Evolutionary conservation across 768 basidiomycete genomes (phyloP).

Genomic region (Royoungia palumana): DNA sequence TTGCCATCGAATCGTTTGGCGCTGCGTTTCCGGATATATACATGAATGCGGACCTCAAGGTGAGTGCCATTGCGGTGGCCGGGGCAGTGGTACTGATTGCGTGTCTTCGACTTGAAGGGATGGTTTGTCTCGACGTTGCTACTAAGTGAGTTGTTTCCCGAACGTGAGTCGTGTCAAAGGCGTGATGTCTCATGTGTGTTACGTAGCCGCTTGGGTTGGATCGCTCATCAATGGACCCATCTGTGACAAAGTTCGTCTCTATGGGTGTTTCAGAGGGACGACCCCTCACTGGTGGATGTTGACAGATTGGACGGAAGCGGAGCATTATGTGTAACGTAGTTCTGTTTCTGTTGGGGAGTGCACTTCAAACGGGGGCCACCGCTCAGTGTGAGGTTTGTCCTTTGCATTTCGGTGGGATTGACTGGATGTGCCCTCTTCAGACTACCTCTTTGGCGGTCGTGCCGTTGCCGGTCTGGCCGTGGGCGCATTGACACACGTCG

Average conservation of each 20-base stretch:
- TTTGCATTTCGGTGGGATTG: not conserved
- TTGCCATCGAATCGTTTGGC: slow-evolving; percentile 33
- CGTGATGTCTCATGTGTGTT: slow-evolving; percentile 5
- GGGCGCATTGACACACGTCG: slow-evolving; percentile 22
- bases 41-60: slow-evolving; percentile 26
- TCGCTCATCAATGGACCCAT: slow-evolving; percentile 30
- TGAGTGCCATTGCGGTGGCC: not conserved
- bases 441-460: slow-evolving; percentile 29
- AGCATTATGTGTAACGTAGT: slow-evolving; percentile 28
- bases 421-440: slow-evolving; percentile 5
- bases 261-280: not conserved
- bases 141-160: slow-evolving; percentile 18
- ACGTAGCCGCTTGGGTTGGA: slow-evolving; percentile 31
- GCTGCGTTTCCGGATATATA: slow-evolving; percentile 32
- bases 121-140: slow-evolving; percentile 31
- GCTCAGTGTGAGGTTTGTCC: slow-evolving; percentile 9
- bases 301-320: slow-evolving; percentile 28
- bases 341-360: slow-evolving; percentile 30
- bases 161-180: not conserved
- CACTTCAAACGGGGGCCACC: slow-evolving; percentile 31
- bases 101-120: slow-evolving; percentile 14
- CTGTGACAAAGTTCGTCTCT: slow-evolving; percentile 26
- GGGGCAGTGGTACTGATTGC: not conserved
- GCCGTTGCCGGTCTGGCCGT: slow-evolving; percentile 19
- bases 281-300: not conserved